These are phyloP conservation scores for Suhomyces terraborum DNA, from an alignment of 1,139 yeast species.

Conservation along the genomic window DNA sequence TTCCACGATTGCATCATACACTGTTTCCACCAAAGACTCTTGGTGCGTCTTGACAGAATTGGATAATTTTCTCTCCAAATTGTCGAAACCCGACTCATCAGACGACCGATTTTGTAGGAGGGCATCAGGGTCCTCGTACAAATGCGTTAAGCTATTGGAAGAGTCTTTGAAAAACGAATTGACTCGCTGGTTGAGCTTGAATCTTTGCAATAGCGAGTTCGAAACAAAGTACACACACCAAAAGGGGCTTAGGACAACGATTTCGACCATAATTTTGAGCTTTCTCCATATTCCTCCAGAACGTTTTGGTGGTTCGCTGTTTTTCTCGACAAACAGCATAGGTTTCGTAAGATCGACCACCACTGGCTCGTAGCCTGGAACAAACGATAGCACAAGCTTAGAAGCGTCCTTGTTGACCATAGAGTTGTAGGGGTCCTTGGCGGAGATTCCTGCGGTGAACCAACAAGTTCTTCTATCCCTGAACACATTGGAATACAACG, in stretches of 20 bases:
- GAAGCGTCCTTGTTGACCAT: constrained; percentile 41
- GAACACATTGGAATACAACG: constrained; percentile 71
- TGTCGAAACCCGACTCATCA: constrained; percentile 16
- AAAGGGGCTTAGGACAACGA: constrained; percentile 53
- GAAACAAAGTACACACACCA: constrained; percentile 53
- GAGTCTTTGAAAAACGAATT: constrained; percentile 31
- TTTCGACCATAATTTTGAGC: constrained; percentile 43
- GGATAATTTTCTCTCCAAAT: constrained; percentile 21
- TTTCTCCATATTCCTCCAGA: constrained; percentile 34
- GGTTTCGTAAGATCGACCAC: constrained; percentile 52
- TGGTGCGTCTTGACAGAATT: constrained; percentile 12
- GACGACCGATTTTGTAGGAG: constrained; percentile 7
- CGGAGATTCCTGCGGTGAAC: constrained; percentile 76
- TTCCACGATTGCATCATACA: constrained; percentile 56
- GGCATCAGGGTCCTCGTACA: constrained; percentile 24
- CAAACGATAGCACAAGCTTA: constrained; percentile 45
- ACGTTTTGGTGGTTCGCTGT: background rate
- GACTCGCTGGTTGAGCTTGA: constrained; percentile 37
- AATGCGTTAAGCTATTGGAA: constrained; percentile 33
- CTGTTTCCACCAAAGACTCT: constrained; percentile 51
- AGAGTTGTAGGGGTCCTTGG: constrained; percentile 61
- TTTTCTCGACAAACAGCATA: constrained; percentile 17
- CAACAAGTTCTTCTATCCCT: constrained; percentile 81
- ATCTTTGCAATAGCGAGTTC: constrained; percentile 44
- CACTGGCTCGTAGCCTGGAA: constrained; percentile 54